Evolutionary conservation across 2,329 filamentous ascomycete genomes (phyloP), one percentile per base, ranked within the genome.

Genomic region (Fusarium piperis): DNA sequence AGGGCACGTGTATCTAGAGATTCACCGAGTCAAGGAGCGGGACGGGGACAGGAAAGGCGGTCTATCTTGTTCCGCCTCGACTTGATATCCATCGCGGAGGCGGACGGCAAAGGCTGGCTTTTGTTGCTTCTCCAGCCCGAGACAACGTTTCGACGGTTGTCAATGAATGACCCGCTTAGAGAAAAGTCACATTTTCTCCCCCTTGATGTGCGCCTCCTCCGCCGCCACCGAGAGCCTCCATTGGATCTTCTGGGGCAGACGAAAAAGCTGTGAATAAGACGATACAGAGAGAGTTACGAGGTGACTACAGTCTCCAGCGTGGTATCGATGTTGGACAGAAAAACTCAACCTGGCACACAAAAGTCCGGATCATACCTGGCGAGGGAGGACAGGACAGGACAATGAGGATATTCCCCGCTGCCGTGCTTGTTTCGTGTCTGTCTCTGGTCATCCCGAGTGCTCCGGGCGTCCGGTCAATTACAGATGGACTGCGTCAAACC

Each of bases 341-440:
- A 63, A 48, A 56, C 55, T 44, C 35, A 33, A 48, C 46, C 35
- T 64, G 64, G 64, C 28, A 66, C 48, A 62, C 41, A 16, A 18
- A 20, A 8, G 18, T 41, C 46, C 36, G 32, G 62, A 62, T 28
- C 23, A 51, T 13, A 62, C 53, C 12, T 57, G 39, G 46, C 51
- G 30, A 53, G 30, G 15, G 32, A 23, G 48, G 28, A 28, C 26
- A 30, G 59, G 35, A 20, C 20, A 38, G 56, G 52, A 55, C 56
- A 59, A 63, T 62, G 57, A 59, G 46, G 36, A 59, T 62, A 63
- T 61, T 55, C 52, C 62, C 59, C 51, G 59, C 57, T 66, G 68
- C 57, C n/a, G 67, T 73, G 64, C 56, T 57, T 62, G 65, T 55
- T 68, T 65, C 57, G 65, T 57, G 56, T 39, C 41, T 32, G 32